Percentiles rank a stretch among this genome's conserved stretches.
Conservation (phyloP, 1,284 basidiomycete species). For the Leccinum insolens region DNA sequence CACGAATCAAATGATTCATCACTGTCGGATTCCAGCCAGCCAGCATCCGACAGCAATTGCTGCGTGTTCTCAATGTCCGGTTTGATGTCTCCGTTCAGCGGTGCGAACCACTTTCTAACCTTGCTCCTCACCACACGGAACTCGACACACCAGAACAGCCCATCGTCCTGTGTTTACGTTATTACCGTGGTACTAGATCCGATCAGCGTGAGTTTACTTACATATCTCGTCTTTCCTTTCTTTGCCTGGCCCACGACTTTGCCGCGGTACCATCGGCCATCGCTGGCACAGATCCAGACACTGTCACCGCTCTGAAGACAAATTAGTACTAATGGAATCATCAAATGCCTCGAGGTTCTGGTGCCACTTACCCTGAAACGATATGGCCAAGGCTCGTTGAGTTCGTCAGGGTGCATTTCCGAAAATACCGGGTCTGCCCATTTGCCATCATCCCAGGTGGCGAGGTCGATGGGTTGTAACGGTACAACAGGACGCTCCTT, state of each 20-base stretch:
- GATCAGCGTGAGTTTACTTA: conserved; percentile 29
- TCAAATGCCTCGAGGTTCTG: not conserved
- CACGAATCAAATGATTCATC: not conserved
- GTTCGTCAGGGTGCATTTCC: conserved; percentile 42
- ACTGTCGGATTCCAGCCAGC: conserved; percentile 14
- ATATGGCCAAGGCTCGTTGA: conserved; percentile 58
- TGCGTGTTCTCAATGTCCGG: conserved; percentile 49
- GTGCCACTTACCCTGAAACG: conserved; percentile 46
- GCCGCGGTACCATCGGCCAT: conserved; percentile 53
- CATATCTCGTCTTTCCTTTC: conserved; percentile 48
- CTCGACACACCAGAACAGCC: conserved; percentile 54
- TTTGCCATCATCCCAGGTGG: conserved; percentile 29
- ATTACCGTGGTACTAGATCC: not conserved
- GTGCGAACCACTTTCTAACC: conserved; percentile 58
- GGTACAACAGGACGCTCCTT: conserved; percentile 6
- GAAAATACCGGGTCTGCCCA: conserved; percentile 22
- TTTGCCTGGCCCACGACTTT: conserved; percentile 46
- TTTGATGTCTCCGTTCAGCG: conserved; percentile 65
- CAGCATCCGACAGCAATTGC: conserved; percentile 43
- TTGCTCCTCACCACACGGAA: conserved; percentile 36
- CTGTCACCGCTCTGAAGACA: conserved; percentile 43
- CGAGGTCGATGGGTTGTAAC: conserved; percentile 28
- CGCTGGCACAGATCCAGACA: conserved; percentile 55
- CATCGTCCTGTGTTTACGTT: conserved; percentile 39
- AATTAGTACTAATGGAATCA: not conserved